Percentiles rank a stretch among this genome's conserved stretches.
Evolutionary conservation across 2,329 filamentous ascomycete species (phyloP).

Genomic region (Cladosporium velox): DNA sequence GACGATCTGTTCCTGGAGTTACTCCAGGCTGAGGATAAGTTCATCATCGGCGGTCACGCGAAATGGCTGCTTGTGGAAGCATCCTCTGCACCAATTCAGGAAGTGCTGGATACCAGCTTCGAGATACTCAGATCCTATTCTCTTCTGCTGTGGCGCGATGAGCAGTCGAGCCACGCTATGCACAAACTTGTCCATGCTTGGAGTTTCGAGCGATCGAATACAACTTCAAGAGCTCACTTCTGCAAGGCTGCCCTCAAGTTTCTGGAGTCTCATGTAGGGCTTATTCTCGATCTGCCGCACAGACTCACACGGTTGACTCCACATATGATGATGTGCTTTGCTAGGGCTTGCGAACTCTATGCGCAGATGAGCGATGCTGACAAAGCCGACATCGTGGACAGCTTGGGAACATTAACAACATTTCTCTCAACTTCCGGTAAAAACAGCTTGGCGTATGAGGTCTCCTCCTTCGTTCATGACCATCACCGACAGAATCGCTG

Average conservation of each 20-base stretch:
- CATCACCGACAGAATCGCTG: background rate
- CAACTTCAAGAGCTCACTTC: background rate
- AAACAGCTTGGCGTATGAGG: background rate
- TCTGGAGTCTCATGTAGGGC: no score
- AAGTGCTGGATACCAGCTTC: conserved; percentile 8
- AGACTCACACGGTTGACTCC: background rate
- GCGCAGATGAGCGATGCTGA: background rate
- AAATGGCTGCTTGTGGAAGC: background rate
- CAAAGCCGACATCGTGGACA: background rate
- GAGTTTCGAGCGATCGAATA: conserved; percentile 16
- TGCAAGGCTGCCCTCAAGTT: background rate
- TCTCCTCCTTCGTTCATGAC: background rate
- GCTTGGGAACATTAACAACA: background rate
- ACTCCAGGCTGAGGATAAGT: background rate
- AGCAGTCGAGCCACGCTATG: conserved; percentile 29
- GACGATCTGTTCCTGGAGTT: background rate
- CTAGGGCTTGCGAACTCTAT: background rate
- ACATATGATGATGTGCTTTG: background rate
- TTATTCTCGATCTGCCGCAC: no score
- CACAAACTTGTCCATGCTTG: conserved; percentile 32
- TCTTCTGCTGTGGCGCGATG: conserved; percentile 26
- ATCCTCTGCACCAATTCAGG: background rate
- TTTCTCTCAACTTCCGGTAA: background rate
- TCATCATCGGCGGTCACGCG: background rate
- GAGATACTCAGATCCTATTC: conserved; percentile 24